Evolutionary conservation across 2,329 filamentous ascomycete species (phyloP).

Genomic region (Botrytis deweyae): DNA sequence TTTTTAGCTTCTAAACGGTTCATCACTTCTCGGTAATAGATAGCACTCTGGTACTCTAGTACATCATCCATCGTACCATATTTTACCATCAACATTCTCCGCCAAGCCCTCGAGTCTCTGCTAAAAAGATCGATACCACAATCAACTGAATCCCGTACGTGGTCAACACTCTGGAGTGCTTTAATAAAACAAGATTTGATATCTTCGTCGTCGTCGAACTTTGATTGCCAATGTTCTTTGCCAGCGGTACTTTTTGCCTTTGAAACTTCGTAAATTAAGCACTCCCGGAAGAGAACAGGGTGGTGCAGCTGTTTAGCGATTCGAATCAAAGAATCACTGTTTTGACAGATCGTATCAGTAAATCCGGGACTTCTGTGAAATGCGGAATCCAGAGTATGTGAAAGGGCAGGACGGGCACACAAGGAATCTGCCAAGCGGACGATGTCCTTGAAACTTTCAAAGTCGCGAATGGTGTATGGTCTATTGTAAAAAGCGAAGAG

Average conservation of each 20-base stretch:
- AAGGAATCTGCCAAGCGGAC: constrained; percentile 24
- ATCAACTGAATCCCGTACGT: not conserved
- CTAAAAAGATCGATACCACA: not conserved
- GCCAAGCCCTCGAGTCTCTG: not conserved
- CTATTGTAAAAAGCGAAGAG: constrained; percentile 25
- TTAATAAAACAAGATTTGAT: not conserved
- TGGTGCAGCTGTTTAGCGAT: constrained; percentile 11
- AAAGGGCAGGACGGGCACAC: constrained; percentile 21
- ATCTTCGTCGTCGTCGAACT: not conserved
- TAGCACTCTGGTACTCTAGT: not conserved
- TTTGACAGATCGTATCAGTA: not conserved
- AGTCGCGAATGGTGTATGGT: constrained; percentile 19
- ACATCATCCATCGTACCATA: not conserved
- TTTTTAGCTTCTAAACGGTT: not conserved
- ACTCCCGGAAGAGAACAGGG: constrained; percentile 19
- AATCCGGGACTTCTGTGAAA: not conserved
- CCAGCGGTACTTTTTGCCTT: not conserved
- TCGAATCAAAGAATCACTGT: not conserved
- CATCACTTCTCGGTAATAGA: not conserved
- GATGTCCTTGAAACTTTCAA: constrained; percentile 8
- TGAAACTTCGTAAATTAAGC: constrained; percentile 1
- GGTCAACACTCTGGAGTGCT: not conserved
- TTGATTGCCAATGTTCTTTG: not conserved
- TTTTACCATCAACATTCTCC: not conserved
- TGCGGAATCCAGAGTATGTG: not conserved